Evolutionary conservation across 306 rosid genomes (phyloP).

Genomic region (Begonia peltatifolia): DNA sequence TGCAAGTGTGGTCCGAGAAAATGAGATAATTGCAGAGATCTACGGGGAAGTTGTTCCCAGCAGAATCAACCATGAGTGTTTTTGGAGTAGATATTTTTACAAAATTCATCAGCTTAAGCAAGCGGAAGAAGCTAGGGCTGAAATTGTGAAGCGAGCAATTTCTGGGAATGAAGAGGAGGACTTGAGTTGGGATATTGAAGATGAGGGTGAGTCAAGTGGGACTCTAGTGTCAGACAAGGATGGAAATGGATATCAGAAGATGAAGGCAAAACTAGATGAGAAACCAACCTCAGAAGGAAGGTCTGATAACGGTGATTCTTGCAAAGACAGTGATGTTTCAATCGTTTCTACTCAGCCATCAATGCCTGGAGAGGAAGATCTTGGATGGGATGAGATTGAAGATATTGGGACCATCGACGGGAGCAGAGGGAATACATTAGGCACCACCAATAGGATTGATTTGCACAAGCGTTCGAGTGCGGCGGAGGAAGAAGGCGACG

Average conservation of each 20-base stretch:
- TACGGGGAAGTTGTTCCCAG: conserved; percentile 45
- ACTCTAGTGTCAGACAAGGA: conserved; percentile 8
- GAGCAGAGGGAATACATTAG: conserved; percentile 27
- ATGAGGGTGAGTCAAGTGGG: conserved; percentile 20
- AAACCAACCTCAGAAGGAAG: conserved; percentile 28
- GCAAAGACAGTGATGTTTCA: conserved; percentile 75
- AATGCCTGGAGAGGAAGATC: conserved; percentile 65
- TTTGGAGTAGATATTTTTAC: conserved; percentile 77
- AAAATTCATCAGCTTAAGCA: conserved; percentile 52
- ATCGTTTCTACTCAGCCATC: conserved; percentile 67
- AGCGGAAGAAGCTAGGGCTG: conserved; percentile 66
- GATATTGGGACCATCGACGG: conserved; percentile 55
- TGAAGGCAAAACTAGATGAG: conserved; percentile 25
- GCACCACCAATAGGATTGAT: conserved; percentile 25
- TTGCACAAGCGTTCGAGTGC: conserved; percentile 34
- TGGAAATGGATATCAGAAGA: conserved; percentile 15
- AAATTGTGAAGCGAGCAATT: conserved; percentile 67
- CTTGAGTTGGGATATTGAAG: conserved; percentile 91
- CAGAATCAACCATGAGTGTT: conserved; percentile 31
- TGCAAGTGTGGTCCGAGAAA: conserved; percentile 37
- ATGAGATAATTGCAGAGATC: conserved; percentile 36
- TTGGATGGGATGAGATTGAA: conserved; percentile 89
- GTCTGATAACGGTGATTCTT: conserved; percentile 39
- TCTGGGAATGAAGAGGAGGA: conserved; percentile 69
- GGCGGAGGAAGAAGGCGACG: conserved; percentile 47